Evolutionary conservation across 352 stramenopile species (phyloP), one percentile per base, ranked within the genome.

Genomic region (Globisporangium takayamanum): DNA sequence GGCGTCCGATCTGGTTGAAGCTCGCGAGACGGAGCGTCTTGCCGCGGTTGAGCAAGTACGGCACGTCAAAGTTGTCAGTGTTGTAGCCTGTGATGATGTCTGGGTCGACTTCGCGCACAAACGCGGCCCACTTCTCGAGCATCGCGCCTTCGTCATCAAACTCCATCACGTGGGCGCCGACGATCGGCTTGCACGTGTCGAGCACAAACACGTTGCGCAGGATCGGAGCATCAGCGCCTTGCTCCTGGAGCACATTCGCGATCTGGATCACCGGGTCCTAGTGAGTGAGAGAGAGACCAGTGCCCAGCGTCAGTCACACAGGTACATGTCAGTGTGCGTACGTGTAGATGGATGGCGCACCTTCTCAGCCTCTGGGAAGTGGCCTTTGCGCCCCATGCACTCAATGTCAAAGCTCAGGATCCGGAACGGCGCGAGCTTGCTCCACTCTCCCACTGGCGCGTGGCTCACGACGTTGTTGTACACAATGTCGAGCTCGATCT

Each of bases 21-120:
- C 72, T 66, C 30, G 88, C 71, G 28, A 97, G 77, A 25, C 85
- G 88, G 0, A 99, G 76, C 12, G 89, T 79, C 55, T 98, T 97
- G n/a, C 97, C 97, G 14, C 97, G 88, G 73, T 99, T 98, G 30
- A 99, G 74, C 18, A 99, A 67, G 74, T 99, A 99, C 16, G 97
- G 96, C 42, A 99, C 94, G 70, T 99, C 97, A 70, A 99, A 99
- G 74, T 99, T 99, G 70, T 99, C 84, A 53, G 99, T 98, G 70
- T 99, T 99, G 81, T 99, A 99, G 20, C 97, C 97, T 28, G 97
- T 99, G 60, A 99, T 91, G 56, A 99, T 98, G 69, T 99, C 97
- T 20, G 97, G 95, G 67, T 99, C 97, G 62, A 87, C 88, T 55
- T 89, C 76, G 55, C 95, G 82, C 39, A 99, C 78, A 69, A 99